These are phyloP conservation scores for Alternaria angustiovoidea DNA, from an alignment of 2,329 filamentous ascomycete species.

Conservation along the genomic window DNA sequence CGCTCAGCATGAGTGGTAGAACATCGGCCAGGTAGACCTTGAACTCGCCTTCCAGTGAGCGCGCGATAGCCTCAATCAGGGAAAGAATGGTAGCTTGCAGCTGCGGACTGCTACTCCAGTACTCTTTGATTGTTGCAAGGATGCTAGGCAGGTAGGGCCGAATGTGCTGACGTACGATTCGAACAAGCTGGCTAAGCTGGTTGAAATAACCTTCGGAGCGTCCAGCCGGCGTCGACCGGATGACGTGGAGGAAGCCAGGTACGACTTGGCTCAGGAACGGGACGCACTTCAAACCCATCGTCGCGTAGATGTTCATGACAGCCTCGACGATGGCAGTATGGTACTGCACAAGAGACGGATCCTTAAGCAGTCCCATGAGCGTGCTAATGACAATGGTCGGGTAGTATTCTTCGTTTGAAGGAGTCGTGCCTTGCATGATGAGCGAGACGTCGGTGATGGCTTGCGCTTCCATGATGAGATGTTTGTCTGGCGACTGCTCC, in stretches of 20 bases:
- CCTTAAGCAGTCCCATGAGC: constrained; percentile 88
- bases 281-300: constrained; percentile 93
- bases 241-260: constrained; percentile 89
- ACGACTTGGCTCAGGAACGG: constrained; percentile 94
- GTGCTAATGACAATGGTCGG: constrained; percentile 98
- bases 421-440: constrained; percentile 97
- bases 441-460: constrained; percentile 89
- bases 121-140: constrained; percentile 84
- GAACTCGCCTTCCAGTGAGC: constrained; percentile 95
- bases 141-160: constrained; percentile 88
- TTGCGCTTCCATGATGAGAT: constrained; percentile 72
- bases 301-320: constrained; percentile 98
- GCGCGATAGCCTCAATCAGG: constrained; percentile 91
- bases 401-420: constrained; percentile 97
- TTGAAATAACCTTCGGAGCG: constrained; percentile 97
- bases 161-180: constrained; percentile 96
- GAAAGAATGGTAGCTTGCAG: constrained; percentile 91
- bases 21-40: constrained; percentile 92
- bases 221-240: constrained; percentile 78
- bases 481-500: constrained; percentile 84
- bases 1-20: constrained; percentile 91
- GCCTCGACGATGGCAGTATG: constrained; percentile 95
- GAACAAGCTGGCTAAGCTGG: constrained; percentile 89
- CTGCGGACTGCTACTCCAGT: constrained; percentile 82
- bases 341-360: constrained; percentile 86